Evolutionary conservation across 148 eudicot species (phyloP).

Genomic region (Fagopyrum tataricum): DNA sequence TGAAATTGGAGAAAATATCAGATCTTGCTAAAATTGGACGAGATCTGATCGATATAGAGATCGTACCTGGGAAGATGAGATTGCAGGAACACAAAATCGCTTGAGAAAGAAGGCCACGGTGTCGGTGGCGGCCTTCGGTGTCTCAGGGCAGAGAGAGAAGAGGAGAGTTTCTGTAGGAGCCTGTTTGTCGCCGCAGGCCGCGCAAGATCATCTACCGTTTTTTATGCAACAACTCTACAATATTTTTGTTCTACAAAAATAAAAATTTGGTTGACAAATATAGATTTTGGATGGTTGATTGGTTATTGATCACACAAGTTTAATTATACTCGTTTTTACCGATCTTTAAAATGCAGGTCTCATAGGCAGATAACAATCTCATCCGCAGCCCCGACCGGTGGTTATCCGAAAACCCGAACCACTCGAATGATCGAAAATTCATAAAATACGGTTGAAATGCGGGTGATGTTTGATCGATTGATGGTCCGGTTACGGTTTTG

Average conservation of each 20-base stretch:
- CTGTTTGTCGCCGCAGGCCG: slow-evolving; percentile 6
- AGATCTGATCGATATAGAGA: slow-evolving; percentile 9
- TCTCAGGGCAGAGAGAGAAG: not conserved
- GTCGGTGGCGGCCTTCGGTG: slow-evolving; percentile 8
- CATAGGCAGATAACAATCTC: too few relatives aligned
- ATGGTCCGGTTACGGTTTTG: too few relatives aligned
- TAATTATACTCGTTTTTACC: too few relatives aligned
- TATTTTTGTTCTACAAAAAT: not conserved
- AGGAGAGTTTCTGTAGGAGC: not conserved
- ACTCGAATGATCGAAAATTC: too few relatives aligned
- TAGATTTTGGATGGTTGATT: not conserved
- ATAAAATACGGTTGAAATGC: too few relatives aligned
- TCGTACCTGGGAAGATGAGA: not conserved
- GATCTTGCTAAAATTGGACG: slow-evolving; percentile 7
- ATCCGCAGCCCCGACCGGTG: too few relatives aligned
- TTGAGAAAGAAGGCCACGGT: not conserved
- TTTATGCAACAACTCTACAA: too few relatives aligned
- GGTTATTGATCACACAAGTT: too few relatives aligned
- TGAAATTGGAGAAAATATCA: not conserved
- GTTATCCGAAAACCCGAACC: too few relatives aligned
- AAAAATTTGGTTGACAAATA: not conserved
- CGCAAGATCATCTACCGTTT: not conserved
- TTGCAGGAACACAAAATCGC: slow-evolving; percentile 5
- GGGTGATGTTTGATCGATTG: too few relatives aligned
- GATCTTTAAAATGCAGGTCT: too few relatives aligned